A percentile compares a stretch with the other conserved stretches of the same genome.
phyloP scores from a whole-genome alignment of 2,329 filamentous ascomycete genomes.

The Paecilomyces niveus region DNA sequence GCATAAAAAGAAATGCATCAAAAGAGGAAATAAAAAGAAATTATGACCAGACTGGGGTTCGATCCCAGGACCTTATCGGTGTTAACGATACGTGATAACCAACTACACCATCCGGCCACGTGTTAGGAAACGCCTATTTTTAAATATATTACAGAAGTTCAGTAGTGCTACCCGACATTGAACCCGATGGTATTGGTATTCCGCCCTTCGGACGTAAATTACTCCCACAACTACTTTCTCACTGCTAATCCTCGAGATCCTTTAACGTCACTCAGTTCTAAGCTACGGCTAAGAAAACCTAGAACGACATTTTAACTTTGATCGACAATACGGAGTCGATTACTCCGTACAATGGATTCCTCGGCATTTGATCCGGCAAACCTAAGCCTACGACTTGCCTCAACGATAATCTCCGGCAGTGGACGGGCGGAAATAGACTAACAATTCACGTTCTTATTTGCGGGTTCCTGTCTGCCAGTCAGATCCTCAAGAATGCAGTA shows the following conservation, averaged over 20 bases:
- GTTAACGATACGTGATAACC: slow-evolving; percentile 32
- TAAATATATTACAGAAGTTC: too few relatives aligned
- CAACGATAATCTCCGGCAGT: not conserved
- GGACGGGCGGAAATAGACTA: not conserved
- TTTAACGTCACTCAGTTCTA: not conserved
- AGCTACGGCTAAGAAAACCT: not conserved
- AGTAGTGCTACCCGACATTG: too few relatives aligned
- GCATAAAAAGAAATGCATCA: not conserved
- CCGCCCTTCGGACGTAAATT: not conserved
- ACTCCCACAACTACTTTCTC: not conserved
- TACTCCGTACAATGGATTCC: not conserved
- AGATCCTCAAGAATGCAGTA: not conserved
- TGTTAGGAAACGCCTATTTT: too few relatives aligned
- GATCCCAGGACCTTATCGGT: slow-evolving; percentile 8
- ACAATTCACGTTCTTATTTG: not conserved
- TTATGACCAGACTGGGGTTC: slow-evolving; percentile 2
- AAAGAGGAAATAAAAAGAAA: not conserved
- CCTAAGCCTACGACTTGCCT: not conserved
- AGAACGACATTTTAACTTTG: not conserved
- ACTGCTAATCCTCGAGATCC: not conserved
- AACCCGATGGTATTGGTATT: too few relatives aligned
- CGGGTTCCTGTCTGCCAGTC: not conserved
- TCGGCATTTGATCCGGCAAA: not conserved
- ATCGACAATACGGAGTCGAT: not conserved
- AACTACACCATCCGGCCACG: slow-evolving; percentile 21